These are phyloP conservation scores for Paspalum notatum DNA, from an alignment of 176 grass and related monocot genomes.

Conservation along the genomic window DNA sequence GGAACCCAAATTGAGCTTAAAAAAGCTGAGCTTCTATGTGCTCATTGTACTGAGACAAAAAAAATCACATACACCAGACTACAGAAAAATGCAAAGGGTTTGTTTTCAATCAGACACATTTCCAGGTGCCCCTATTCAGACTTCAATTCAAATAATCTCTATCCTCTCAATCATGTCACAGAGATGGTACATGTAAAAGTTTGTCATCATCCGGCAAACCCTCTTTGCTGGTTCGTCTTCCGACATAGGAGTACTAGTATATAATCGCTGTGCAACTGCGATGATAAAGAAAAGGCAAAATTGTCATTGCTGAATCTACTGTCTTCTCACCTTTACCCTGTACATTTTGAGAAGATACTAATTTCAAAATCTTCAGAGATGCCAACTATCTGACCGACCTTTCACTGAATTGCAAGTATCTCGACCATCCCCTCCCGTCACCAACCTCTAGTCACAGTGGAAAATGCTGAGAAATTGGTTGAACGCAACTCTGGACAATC, in stretches of 20 bases:
- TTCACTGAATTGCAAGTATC: constrained; percentile 26
- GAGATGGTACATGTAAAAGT: constrained; percentile 15
- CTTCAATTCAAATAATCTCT: neutral
- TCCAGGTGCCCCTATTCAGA: neutral
- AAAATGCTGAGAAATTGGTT: constrained; percentile 27
- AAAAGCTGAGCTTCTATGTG: neutral
- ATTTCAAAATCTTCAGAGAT: neutral
- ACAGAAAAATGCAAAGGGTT: neutral
- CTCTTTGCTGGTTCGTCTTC: neutral
- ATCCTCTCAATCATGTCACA: constrained; percentile 22
- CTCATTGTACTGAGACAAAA: neutral
- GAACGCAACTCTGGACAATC: constrained; percentile 2
- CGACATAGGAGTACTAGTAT: neutral
- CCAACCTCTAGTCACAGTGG: constrained; percentile 15
- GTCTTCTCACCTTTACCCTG: neutral
- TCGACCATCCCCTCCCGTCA: constrained; percentile 19
- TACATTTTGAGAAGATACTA: constrained; percentile 25
- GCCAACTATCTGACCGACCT: constrained; percentile 29
- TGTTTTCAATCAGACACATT: neutral
- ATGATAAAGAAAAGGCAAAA: constrained; percentile 9
- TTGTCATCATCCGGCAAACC: neutral
- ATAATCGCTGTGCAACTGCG: constrained; percentile 8
- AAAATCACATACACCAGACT: neutral
- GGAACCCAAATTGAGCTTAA: neutral
- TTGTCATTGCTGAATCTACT: constrained; percentile 19